phyloP scores from a whole-genome alignment of 305 asterid genomes.

The Solanum hybrid region DNA sequence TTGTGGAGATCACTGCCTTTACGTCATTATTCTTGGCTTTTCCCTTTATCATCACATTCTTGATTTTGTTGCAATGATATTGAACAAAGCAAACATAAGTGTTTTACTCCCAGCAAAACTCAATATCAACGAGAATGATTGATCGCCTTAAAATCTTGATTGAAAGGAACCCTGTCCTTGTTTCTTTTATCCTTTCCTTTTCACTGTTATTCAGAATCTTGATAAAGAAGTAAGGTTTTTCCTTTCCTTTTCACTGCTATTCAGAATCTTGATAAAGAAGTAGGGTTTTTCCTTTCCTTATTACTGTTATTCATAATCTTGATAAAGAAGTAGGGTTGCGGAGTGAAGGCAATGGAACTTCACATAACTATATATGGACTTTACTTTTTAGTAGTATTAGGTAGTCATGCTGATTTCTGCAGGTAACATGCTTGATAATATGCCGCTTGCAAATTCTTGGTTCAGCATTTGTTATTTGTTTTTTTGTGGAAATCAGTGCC shows the following conservation, averaged over 20 bases:
- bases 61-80: background rate
- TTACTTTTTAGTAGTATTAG: background rate
- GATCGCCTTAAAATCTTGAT: background rate
- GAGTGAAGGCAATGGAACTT: background rate
- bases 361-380: background rate
- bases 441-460: background rate
- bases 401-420: background rate
- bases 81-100: background rate
- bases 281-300: background rate
- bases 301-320: background rate
- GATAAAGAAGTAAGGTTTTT: background rate
- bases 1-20: background rate
- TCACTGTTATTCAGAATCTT: background rate
- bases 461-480: background rate
- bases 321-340: background rate
- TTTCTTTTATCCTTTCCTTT: background rate
- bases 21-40: background rate
- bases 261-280: background rate
- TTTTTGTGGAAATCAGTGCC: background rate
- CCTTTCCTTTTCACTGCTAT: background rate
- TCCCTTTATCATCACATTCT: background rate
- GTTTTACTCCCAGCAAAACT: background rate
- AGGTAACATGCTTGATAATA: background rate
- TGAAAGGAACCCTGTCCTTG: background rate
- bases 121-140: background rate